Base-by-base conservation (phyloP, 371 early-diverging fungal genomes). In the Massospora cicadina region DNA sequence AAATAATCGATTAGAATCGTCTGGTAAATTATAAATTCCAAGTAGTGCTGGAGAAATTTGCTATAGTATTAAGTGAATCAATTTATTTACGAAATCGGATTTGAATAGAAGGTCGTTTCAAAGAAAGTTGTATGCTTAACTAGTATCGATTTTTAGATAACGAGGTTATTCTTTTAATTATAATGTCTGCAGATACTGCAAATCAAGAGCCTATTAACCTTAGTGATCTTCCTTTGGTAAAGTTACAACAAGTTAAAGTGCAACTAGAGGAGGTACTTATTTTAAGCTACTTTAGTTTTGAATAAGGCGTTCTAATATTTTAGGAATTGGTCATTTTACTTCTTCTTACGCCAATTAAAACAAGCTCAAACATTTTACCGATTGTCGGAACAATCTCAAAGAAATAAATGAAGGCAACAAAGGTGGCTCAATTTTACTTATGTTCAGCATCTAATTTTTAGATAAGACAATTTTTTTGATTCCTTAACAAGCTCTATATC, bases 251-350 rank as follows among this genome's bases (percentile, higher is more conserved):
- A 63, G 85, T 93, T 69, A 84, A 86, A 69, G 67, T 76, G 64
- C 92, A 92, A 74, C 76, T 93, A 33, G 91, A 90, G 68, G 86
- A 89, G 77, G 91, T 89, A 74, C 54, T 65, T 7, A 26, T 17
- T 7, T 28, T 31, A 0, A 21, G n/a, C 23, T 54, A n/a, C n/a
- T n/a, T n/a, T n/a, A n/a, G n/a, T n/a, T n/a, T n/a, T n/a, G n/a
- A n/a, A n/a, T n/a, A n/a, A n/a, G n/a, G n/a, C n/a, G n/a, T n/a
- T 26, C 24, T 54, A 25, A 43, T 1, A 2, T 63, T 54, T 69
- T 89, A 86, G 94, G 93, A 81, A 75, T 95, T 53, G 78, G 79
- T 64, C 87, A 84, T 67, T 78, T 95, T 66, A 89, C 89, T 2
- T 75, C 73, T 55, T 90, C 93, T 7, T 95, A 84, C 68, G 79